These are phyloP conservation scores for Epichloe gansuensis DNA, from an alignment of 2,329 filamentous ascomycete genomes.

Conservation along the genomic window DNA sequence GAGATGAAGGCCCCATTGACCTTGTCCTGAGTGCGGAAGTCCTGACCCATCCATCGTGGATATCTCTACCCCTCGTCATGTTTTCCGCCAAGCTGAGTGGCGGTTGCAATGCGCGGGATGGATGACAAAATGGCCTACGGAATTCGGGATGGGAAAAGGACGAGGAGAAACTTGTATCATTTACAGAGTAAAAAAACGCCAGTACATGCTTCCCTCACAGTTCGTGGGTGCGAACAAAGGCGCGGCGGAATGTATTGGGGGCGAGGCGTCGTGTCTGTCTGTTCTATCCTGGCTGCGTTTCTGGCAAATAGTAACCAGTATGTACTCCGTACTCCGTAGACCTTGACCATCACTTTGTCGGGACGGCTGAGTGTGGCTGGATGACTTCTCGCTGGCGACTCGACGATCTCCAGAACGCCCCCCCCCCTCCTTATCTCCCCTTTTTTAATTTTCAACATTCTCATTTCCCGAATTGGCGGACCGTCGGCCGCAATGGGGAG, in stretches of 20 bases:
- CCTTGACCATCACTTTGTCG: not conserved
- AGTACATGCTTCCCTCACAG: not conserved
- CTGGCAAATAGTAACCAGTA: not conserved
- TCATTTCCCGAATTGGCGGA: constrained; percentile 1
- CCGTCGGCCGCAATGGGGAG: constrained; percentile 3
- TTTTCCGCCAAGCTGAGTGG: not conserved
- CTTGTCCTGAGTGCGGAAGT: too few species aligned
- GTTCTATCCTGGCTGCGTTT: not conserved
- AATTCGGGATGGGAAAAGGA: not conserved
- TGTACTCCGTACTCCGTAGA: not conserved
- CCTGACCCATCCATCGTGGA: too few species aligned
- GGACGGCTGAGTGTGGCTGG: not conserved
- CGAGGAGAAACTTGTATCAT: too few species aligned
- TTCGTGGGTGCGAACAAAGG: not conserved
- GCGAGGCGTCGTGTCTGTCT: not conserved
- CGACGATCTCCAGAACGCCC: not conserved
- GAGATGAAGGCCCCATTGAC: too few species aligned
- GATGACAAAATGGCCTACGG: not conserved
- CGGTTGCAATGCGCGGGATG: not conserved
- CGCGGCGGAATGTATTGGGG: not conserved
- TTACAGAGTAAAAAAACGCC: not conserved
- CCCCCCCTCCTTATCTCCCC: not conserved
- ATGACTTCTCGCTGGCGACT: not conserved
- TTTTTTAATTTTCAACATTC: not conserved
- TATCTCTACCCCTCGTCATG: too few species aligned